Percentiles rank a stretch among this genome's conserved stretches.
Evolutionary conservation across 768 basidiomycete species (phyloP).

Genomic region (Pleurotus sapidus): DNA sequence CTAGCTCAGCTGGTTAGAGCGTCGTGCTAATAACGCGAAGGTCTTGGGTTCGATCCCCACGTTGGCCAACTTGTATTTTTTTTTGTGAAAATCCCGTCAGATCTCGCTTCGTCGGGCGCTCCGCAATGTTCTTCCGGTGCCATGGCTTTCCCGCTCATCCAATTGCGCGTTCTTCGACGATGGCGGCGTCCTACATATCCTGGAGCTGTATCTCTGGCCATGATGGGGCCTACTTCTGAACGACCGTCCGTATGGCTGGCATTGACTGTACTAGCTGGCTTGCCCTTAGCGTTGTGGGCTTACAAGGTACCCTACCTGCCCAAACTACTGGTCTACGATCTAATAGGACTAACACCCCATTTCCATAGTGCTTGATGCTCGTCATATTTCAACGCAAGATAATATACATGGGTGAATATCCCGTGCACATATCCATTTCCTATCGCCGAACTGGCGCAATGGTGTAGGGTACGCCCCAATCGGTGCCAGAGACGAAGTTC

Average conservation of each 20-base stretch:
- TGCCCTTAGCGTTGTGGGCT: slow-evolving; percentile 36
- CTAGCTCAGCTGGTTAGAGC: slow-evolving; percentile 88
- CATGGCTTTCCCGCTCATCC: slow-evolving; percentile 8
- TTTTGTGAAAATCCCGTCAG: too few relatives aligned
- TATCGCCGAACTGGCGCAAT: neutral
- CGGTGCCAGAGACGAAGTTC: slow-evolving; percentile 32
- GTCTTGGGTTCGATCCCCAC: slow-evolving; percentile 70
- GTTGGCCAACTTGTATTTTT: slow-evolving; percentile 34
- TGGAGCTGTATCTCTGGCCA: neutral
- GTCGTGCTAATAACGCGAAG: slow-evolving; percentile 78
- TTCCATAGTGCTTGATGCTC: slow-evolving; percentile 40
- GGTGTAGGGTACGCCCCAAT: slow-evolving; percentile 33
- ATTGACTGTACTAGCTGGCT: slow-evolving; percentile 27
- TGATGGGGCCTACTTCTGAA: slow-evolving; percentile 11
- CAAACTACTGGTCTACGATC: too few relatives aligned
- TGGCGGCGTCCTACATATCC: neutral
- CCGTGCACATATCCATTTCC: neutral
- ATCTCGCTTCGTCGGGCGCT: too few relatives aligned
- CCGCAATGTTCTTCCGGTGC: too few relatives aligned
- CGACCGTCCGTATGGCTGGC: slow-evolving; percentile 26
- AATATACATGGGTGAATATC: slow-evolving; percentile 42
- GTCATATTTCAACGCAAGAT: slow-evolving; percentile 46
- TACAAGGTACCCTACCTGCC: slow-evolving; percentile 35
- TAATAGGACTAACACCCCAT: neutral
- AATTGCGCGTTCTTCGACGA: neutral